These are phyloP conservation scores for Naematelia encephala DNA, from an alignment of 768 basidiomycete species.

Conservation along the genomic window DNA sequence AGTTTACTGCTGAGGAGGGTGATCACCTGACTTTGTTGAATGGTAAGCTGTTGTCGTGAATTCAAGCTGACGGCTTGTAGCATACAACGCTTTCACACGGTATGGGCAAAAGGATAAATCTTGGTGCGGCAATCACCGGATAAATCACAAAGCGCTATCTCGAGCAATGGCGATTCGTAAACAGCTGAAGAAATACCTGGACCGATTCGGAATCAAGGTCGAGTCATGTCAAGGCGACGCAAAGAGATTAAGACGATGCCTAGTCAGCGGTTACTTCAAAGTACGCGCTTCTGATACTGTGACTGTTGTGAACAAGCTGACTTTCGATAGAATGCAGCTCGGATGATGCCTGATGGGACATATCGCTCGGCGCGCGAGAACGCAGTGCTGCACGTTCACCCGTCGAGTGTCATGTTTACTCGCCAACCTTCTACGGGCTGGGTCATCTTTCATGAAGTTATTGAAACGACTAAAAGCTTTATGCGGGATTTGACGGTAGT, in stretches of 20 bases:
- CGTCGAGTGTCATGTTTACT: constrained; percentile 89
- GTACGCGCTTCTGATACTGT: constrained; percentile 17
- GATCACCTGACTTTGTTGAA: constrained; percentile 94
- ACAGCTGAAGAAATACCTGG: constrained; percentile 94
- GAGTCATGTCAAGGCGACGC: constrained; percentile 89
- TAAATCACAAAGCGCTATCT: constrained; percentile 91
- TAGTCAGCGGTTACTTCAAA: constrained; percentile 82
- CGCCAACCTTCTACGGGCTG: constrained; percentile 84
- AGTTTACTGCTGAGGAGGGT: constrained; percentile 98
- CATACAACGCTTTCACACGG: constrained; percentile 85
- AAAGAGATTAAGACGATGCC: constrained; percentile 74
- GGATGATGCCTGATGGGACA: constrained; percentile 87
- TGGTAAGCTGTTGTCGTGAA: constrained; percentile 55
- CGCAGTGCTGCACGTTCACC: constrained; percentile 84
- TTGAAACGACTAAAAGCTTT: constrained; percentile 93
- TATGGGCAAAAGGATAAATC: constrained; percentile 70
- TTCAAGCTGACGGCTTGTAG: constrained; percentile 52
- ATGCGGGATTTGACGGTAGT: constrained; percentile 91
- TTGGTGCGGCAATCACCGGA: constrained; percentile 88
- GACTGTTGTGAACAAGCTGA: constrained; percentile 8
- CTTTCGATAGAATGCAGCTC: constrained; percentile 67
- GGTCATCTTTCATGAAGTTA: constrained; percentile 93
- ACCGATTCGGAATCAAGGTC: constrained; percentile 74
- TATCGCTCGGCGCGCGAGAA: constrained; percentile 84
- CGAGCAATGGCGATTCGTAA: constrained; percentile 88